These are phyloP conservation scores for Sporopachydermia quercuum DNA, from an alignment of 805 yeast species.

Conservation along the genomic window DNA sequence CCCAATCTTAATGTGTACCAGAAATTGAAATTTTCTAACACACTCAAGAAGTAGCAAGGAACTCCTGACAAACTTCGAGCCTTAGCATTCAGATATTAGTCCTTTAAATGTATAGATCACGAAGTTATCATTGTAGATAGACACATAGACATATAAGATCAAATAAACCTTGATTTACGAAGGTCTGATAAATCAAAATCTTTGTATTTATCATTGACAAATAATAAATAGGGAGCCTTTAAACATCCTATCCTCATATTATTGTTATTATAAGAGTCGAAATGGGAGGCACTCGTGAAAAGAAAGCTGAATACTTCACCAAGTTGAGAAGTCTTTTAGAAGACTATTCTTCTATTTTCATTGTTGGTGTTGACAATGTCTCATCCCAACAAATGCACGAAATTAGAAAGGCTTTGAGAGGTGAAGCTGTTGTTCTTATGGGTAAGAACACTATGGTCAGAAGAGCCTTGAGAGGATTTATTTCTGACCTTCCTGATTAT, in stretches of 20 bases:
- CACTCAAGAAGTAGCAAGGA: too few relatives aligned
- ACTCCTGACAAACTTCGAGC: too few relatives aligned
- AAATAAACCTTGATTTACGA: too few relatives aligned
- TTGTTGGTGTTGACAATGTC: constrained; percentile 99
- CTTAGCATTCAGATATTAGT: too few relatives aligned
- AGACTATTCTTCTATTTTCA: constrained; percentile 95
- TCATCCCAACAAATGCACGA: constrained; percentile 99
- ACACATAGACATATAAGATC: too few relatives aligned
- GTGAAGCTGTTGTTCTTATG: constrained; percentile 91
- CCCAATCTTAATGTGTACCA: too few relatives aligned
- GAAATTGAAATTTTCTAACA: too few relatives aligned
- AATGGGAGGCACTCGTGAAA: constrained; percentile 99
- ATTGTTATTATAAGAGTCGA: constrained; percentile 48
- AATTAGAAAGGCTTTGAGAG: constrained; percentile 94
- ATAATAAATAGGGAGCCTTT: constrained; percentile 40
- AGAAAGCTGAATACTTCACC: constrained; percentile 88
- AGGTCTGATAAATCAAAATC: too few relatives aligned
- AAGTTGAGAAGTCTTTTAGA: constrained; percentile 91
- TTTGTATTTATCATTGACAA: too few relatives aligned
- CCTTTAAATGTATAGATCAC: too few relatives aligned
- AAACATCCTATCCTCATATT: constrained; percentile 73
- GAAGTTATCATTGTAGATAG: too few relatives aligned
- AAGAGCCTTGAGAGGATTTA: constrained; percentile 97
- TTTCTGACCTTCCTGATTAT: constrained; percentile 85
- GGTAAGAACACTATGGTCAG: constrained; percentile 99